These are phyloP conservation scores for Hygrophorus russula DNA, from an alignment of 768 basidiomycete genomes.

Conservation along the genomic window DNA sequence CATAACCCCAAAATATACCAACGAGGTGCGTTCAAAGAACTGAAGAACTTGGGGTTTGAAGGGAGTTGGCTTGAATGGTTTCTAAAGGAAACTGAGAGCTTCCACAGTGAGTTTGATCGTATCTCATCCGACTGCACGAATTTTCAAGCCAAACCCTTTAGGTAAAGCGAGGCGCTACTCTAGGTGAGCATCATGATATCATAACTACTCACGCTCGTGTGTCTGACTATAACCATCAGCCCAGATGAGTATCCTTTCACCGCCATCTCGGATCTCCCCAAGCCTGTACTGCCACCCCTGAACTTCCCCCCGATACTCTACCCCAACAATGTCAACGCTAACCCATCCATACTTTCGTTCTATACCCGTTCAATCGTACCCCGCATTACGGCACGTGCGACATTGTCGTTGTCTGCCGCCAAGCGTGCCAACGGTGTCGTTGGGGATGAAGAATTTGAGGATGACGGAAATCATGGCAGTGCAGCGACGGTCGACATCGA, in stretches of 20 bases:
- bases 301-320: conserved; percentile 68
- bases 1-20: conserved; percentile 87
- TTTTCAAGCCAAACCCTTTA: conserved; percentile 17
- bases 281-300: conserved; percentile 67
- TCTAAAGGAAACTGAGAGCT: conserved; percentile 85
- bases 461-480: conserved; percentile 97
- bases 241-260: conserved; percentile 99
- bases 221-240: conserved; percentile 27
- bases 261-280: conserved; percentile 47
- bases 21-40: conserved; percentile 66
- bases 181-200: conserved; percentile 39
- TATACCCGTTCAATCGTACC: conserved; percentile 86
- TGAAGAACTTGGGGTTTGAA: conserved; percentile 59
- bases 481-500: conserved; percentile 92
- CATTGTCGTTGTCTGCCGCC: conserved; percentile 47
- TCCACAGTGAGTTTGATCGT: conserved; percentile 62
- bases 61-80: conserved; percentile 99
- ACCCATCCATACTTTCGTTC: conserved; percentile 77
- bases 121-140: conserved; percentile 5
- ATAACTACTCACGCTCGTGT: neutral
- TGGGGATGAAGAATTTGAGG: conserved; percentile 64
- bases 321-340: conserved; percentile 77
- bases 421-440: conserved; percentile 59
- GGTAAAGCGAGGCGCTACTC: conserved; percentile 94
- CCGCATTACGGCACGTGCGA: conserved; percentile 69